These are phyloP conservation scores for Quercus lobata DNA, from an alignment of 331 rosid genomes.

Conservation along the genomic window DNA sequence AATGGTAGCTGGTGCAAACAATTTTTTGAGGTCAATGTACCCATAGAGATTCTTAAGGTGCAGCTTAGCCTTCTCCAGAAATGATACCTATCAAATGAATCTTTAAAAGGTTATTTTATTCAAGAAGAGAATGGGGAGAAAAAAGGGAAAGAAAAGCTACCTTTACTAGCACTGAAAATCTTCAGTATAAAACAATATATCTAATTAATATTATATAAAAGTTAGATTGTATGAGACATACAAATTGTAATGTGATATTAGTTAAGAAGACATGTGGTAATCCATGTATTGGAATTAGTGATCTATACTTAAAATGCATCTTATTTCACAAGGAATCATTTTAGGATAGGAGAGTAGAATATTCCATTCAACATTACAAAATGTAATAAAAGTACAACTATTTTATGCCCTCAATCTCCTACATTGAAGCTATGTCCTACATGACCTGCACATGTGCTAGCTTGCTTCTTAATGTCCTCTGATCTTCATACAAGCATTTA, in stretches of 20 bases:
- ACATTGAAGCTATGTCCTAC: background rate
- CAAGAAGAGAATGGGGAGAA: background rate
- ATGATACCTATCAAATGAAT: constrained; percentile 1
- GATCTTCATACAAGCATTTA: no score
- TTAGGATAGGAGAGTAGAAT: no score
- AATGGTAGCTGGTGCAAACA: constrained; percentile 27
- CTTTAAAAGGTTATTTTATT: background rate
- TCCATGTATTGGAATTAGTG: no score
- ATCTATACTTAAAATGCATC: no score
- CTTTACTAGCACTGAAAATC: background rate
- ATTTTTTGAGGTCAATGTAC: constrained; percentile 15
- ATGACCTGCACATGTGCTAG: no score
- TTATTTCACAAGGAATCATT: no score
- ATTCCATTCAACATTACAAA: no score
- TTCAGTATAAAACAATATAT: background rate
- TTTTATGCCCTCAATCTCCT: background rate
- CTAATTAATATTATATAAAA: no score
- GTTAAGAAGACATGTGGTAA: no score
- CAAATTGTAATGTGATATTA: no score
- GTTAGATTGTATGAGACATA: no score
- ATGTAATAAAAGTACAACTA: background rate
- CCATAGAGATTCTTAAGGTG: background rate
- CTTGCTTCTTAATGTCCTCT: no score
- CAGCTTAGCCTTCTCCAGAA: background rate
- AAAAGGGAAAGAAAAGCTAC: background rate